These are phyloP conservation scores for Mycena kentingensis DNA, from an alignment of 768 basidiomycete species.

Conservation along the genomic window DNA sequence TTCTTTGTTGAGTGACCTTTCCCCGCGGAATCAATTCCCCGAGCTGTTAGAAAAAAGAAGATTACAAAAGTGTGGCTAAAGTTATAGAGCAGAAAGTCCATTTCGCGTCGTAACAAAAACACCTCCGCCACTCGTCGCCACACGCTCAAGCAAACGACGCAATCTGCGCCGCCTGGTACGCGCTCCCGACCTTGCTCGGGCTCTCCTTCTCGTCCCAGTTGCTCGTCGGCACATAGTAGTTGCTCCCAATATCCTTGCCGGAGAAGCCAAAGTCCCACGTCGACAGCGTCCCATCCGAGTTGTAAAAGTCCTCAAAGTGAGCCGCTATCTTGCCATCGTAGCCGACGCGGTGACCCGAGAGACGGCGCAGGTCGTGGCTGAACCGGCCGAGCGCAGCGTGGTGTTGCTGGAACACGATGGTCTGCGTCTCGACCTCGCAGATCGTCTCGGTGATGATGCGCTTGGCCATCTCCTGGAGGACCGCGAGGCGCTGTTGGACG, in stretches of 20 bases:
- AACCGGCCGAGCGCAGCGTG: slow-evolving; percentile 25
- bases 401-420: slow-evolving; percentile 39
- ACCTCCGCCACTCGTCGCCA: no score
- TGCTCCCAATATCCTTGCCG: slow-evolving; percentile 33
- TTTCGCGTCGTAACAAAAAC: no score
- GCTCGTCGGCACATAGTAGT: slow-evolving; percentile 27
- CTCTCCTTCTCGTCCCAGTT: slow-evolving; percentile 33
- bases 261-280: slow-evolving; percentile 35
- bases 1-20: no score
- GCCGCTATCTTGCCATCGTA: slow-evolving; percentile 35
- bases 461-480: slow-evolving; percentile 40
- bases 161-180: slow-evolving; percentile 22
- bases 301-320: slow-evolving; percentile 32
- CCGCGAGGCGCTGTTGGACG: slow-evolving; percentile 37
- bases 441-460: slow-evolving; percentile 34
- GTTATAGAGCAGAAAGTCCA: no score
- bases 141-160: no score
- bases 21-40: no score
- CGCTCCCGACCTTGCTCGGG: slow-evolving; percentile 27
- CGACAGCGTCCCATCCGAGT: slow-evolving; percentile 33
- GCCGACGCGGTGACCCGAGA: slow-evolving; percentile 33
- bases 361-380: slow-evolving; percentile 32
- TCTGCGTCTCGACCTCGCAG: slow-evolving; percentile 41
- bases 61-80: no score
- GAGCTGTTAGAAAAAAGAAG: no score